These are phyloP conservation scores for Seminavis robusta DNA, from an alignment of 108 stramenopile species.

Conservation along the genomic window DNA sequence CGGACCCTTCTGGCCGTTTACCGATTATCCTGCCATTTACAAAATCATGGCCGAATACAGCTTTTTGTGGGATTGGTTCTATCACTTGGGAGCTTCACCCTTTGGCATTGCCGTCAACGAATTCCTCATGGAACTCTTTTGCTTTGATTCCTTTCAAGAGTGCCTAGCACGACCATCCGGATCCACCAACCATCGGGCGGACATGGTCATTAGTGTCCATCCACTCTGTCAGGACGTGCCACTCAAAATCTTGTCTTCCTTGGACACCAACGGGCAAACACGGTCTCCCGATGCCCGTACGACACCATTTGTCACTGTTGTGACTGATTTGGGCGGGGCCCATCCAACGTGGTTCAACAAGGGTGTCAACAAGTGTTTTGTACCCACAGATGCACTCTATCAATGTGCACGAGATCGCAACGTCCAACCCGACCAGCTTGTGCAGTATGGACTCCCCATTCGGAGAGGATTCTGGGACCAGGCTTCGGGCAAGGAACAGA, in stretches of 20 bases:
- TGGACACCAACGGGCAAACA: slow-evolving; percentile 44
- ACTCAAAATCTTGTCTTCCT: slow-evolving; percentile 62
- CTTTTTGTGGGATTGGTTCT: slow-evolving; percentile 74
- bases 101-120: slow-evolving; percentile 71
- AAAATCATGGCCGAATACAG: slow-evolving; percentile 81
- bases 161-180: slow-evolving; percentile 55
- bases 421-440: slow-evolving; percentile 53
- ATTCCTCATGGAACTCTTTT: slow-evolving; percentile 48
- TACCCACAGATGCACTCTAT: slow-evolving; percentile 81
- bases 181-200: slow-evolving; percentile 47
- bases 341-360: slow-evolving; percentile 93
- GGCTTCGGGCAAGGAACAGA: background rate
- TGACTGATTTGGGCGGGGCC: slow-evolving; percentile 95
- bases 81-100: slow-evolving; percentile 64
- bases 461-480: slow-evolving; percentile 94
- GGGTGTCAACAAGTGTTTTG: slow-evolving; percentile 84
- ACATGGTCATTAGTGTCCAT: slow-evolving; percentile 95
- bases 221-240: slow-evolving; percentile 92
- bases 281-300: slow-evolving; percentile 14
- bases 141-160: slow-evolving; percentile 36
- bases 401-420: slow-evolving; percentile 52
- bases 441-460: slow-evolving; percentile 91
- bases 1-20: slow-evolving; percentile 78
- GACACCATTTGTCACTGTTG: slow-evolving; percentile 94
- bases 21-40: slow-evolving; percentile 58